phyloP scores from a whole-genome alignment of 2,329 filamentous ascomycete species.

The Rachicladosporium sp. region DNA sequence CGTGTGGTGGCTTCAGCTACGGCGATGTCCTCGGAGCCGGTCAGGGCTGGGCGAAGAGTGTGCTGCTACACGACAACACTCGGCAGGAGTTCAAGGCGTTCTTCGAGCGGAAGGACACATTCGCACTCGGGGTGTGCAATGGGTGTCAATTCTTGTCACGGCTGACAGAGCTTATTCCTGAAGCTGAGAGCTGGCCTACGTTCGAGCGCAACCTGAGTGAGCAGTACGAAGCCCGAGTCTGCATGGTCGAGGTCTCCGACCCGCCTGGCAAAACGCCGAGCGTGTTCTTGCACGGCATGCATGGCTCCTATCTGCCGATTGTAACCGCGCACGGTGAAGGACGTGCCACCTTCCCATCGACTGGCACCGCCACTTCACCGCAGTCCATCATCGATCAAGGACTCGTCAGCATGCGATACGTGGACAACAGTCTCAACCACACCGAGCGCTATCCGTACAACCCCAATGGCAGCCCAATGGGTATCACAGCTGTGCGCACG shows the following conservation, averaged over 20 bases:
- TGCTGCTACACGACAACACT: constrained; percentile 67
- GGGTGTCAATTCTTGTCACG: constrained; percentile 90
- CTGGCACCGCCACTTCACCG: constrained; percentile 29
- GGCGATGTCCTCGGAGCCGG: constrained; percentile 89
- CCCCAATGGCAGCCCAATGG: constrained; percentile 71
- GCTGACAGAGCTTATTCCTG: constrained; percentile 72
- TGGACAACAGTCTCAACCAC: constrained; percentile 64
- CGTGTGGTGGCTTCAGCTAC: constrained; percentile 95
- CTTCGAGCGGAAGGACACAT: constrained; percentile 81
- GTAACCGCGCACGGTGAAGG: constrained; percentile 88
- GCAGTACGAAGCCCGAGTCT: constrained; percentile 80
- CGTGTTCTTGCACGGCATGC: constrained; percentile 88
- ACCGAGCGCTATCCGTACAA: constrained; percentile 84
- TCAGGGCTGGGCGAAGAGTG: constrained; percentile 89
- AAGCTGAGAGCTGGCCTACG: constrained; percentile 67
- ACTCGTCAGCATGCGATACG: constrained; percentile 67
- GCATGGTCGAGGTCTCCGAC: constrained; percentile 70
- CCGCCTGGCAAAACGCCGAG: constrained; percentile 40
- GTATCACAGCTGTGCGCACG: constrained; percentile 68
- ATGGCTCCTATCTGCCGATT: constrained; percentile 68
- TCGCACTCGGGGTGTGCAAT: constrained; percentile 89
- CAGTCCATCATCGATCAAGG: constrained; percentile 48
- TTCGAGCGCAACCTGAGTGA: constrained; percentile 76
- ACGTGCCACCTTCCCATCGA: constrained; percentile 49
- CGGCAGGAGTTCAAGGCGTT: constrained; percentile 70